phyloP scores from a whole-genome alignment of 371 early-diverging fungal species.

The Actinomortierella wolfii region DNA sequence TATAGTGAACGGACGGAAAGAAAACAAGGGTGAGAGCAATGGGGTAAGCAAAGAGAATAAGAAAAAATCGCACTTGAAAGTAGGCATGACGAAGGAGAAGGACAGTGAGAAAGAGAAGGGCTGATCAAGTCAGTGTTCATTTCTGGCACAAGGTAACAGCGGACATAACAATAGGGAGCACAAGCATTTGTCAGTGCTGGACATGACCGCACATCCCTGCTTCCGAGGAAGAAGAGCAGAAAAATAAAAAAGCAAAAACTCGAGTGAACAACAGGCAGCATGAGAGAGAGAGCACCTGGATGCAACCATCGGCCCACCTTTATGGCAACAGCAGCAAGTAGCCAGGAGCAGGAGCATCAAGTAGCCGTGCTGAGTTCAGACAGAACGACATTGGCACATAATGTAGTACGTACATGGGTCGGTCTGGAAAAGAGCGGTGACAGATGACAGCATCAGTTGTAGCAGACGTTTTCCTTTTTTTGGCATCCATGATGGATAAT shows the following conservation, averaged over 20 bases:
- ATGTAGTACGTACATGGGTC: not conserved
- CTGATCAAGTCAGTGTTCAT: too few species aligned
- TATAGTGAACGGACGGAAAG: not conserved
- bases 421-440: not conserved
- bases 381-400: not conserved
- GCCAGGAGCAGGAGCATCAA: not conserved
- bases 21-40: not conserved
- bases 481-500: conserved; percentile 1
- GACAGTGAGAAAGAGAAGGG: conserved; percentile 1
- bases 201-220: too few species aligned
- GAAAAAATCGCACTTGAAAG: not conserved
- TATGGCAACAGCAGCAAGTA: not conserved
- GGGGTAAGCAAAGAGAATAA: conserved; percentile 5
- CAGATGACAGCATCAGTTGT: not conserved
- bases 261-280: too few species aligned
- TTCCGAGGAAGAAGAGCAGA: not conserved
- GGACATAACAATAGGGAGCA: too few species aligned
- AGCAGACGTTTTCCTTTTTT: too few species aligned
- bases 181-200: too few species aligned
- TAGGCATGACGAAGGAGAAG: conserved; percentile 3
- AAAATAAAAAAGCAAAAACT: not conserved
- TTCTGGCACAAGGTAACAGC: too few species aligned
- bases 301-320: too few species aligned
- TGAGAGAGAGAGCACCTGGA: conserved; percentile 1
- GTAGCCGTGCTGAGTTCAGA: not conserved